These are phyloP conservation scores for Curvularia eragrostidis DNA, from an alignment of 2,329 filamentous ascomycete genomes.

Conservation along the genomic window DNA sequence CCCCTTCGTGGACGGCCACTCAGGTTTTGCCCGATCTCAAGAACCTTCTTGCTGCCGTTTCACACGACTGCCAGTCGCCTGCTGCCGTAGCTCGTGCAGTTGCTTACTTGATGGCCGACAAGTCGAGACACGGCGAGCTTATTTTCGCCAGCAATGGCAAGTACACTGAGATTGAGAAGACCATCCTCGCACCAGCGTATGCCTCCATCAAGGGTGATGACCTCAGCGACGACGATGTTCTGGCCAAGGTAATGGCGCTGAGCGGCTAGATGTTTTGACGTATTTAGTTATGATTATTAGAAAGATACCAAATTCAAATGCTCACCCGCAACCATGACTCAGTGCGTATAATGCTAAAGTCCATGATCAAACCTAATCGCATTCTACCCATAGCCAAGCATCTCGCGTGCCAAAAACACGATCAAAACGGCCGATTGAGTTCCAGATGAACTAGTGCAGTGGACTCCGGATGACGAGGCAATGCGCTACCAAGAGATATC, in stretches of 20 bases:
- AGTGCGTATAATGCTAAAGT: not conserved
- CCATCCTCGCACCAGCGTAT: slow-evolving; percentile 29
- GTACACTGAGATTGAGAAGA: slow-evolving; percentile 63
- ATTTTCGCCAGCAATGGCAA: slow-evolving; percentile 60
- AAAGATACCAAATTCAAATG: not conserved
- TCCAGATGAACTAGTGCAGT: not conserved
- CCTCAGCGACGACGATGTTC: slow-evolving; percentile 29
- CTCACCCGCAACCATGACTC: not conserved
- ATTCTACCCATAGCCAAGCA: not conserved
- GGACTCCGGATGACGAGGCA: not conserved
- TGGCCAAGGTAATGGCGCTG: slow-evolving; percentile 27
- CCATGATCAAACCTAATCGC: not conserved
- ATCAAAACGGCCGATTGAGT: not conserved
- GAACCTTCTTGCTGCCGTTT: slow-evolving; percentile 48
- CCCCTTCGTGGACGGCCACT: slow-evolving; percentile 63
- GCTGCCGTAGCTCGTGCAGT: slow-evolving; percentile 58
- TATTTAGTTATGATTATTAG: not conserved
- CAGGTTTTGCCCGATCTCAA: slow-evolving; percentile 56
- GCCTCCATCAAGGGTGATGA: slow-evolving; percentile 26
- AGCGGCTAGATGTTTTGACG: slow-evolving; percentile 6
- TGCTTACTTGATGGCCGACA: slow-evolving; percentile 59
- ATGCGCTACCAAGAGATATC: not conserved
- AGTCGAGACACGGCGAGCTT: slow-evolving; percentile 57
- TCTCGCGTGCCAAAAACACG: not conserved
- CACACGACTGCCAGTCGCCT: slow-evolving; percentile 51